Base-by-base conservation (phyloP, 331 rosid species). In the Erythrophleum ivorense region DNA sequence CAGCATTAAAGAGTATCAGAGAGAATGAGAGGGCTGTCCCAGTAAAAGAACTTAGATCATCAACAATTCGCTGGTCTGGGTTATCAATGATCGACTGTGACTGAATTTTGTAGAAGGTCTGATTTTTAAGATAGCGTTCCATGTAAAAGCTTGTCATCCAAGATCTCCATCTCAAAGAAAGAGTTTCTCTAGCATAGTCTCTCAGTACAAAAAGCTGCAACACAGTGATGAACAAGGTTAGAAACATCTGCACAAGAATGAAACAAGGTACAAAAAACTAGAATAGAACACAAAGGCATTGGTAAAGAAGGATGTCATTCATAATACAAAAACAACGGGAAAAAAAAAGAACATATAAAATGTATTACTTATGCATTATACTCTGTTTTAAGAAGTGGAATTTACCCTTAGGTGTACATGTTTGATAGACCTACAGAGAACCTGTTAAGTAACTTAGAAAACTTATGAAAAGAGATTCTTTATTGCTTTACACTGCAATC, bases 131-230 rank as follows among this genome's bases (percentile, higher is more conserved):
- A 82, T 92, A 96, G 78, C 97, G 98, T 71, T 96, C 89, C 91
- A 93, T 92, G 89, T 96, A 96, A 84, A 89, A 86, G 78, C 90
- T 89, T 24, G 98, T 93, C 99, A 96, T 96, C 99, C 99, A 96
- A 79, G 99, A 91, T 77, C 99, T 93, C 98, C 99, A 93, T 82
- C 99, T 92, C 92, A 96, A 82, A 71, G 98, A 85, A 78, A 96
- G 97, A 43, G 90, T 92, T 31, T 96, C 98, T 84, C 91, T 86
- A 34, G 97, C 99, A 79, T 93, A 96, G 79, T 96, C 97, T 88
- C 97, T 84, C 91, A 92, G 76, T 74, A 96, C 99, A 79, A 96
- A 96, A 83, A 96, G 73, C 99, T 96, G 93, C 69, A 49, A 64
- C 73, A 73, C 66, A 78, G 66, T 62, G 77, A 74, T 65, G 69